Percentiles rank a stretch among this genome's conserved stretches.
These are phyloP conservation scores for Calocera cornea DNA, from an alignment of 768 basidiomycete species.

Conservation along the genomic window DNA sequence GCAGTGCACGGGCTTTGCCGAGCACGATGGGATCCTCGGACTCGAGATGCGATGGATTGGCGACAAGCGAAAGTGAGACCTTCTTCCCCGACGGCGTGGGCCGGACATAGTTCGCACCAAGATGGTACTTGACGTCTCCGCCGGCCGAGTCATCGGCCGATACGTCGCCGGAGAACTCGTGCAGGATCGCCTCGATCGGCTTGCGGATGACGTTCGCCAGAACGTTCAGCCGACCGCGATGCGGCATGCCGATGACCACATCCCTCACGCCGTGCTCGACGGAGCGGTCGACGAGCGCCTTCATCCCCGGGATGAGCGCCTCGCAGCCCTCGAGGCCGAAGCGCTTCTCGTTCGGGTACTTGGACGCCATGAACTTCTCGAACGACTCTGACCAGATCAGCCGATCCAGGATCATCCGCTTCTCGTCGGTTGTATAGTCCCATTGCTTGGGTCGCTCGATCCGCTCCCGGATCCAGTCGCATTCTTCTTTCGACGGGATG, in stretches of 20 bases:
- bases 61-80: constrained; percentile 91
- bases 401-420: constrained; percentile 96
- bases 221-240: constrained; percentile 95
- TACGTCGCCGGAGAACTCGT: constrained; percentile 76
- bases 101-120: constrained; percentile 96
- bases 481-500: constrained; percentile 96
- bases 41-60: constrained; percentile 96
- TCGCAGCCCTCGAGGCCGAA: constrained; percentile 99
- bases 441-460: constrained; percentile 90
- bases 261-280: constrained; percentile 93
- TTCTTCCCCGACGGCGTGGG: constrained; percentile 98
- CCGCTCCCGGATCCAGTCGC: constrained; percentile 97
- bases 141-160: constrained; percentile 63
- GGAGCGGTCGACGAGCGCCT: constrained; percentile 94
- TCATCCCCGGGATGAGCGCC: constrained; percentile 96
- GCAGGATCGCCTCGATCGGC: constrained; percentile 93
- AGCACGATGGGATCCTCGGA: constrained; percentile 95
- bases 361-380: constrained; percentile 95
- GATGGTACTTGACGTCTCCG: constrained; percentile 98
- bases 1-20: constrained; percentile 94
- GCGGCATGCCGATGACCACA: constrained; percentile 98
- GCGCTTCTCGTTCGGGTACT: constrained; percentile 98
- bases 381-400: constrained; percentile 99
- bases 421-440: constrained; percentile 97
- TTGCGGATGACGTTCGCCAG: constrained; percentile 97